phyloP scores from a whole-genome alignment of 345 rosid species.

The Lumnitzera littorea region DNA sequence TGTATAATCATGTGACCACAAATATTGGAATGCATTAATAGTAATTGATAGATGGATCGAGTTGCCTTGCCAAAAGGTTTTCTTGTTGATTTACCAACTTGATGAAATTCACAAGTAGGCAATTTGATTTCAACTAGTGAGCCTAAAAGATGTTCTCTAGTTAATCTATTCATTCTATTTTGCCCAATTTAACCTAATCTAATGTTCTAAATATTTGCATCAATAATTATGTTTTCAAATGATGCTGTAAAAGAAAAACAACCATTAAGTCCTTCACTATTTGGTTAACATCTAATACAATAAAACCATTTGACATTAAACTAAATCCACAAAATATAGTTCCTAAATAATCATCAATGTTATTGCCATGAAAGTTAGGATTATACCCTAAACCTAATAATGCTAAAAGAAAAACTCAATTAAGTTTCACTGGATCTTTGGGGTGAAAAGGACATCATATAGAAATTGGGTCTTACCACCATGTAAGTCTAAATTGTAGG shows the following conservation, averaged over 20 bases:
- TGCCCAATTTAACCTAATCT: not conserved
- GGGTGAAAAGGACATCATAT: constrained; percentile 3
- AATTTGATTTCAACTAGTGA: too few species aligned
- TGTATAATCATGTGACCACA: too few species aligned
- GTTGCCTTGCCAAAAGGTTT: too few species aligned
- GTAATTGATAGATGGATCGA: too few species aligned
- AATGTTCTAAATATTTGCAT: not conserved
- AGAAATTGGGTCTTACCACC: too few species aligned
- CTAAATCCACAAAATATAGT: not conserved
- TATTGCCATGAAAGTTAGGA: not conserved
- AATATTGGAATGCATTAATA: too few species aligned
- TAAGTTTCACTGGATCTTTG: not conserved
- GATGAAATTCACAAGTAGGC: too few species aligned
- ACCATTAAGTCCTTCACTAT: not conserved
- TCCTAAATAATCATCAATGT: not conserved
- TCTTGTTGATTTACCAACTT: too few species aligned
- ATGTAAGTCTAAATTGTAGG: too few species aligned
- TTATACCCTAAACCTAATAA: not conserved
- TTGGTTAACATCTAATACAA: not conserved
- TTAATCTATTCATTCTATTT: not conserved
- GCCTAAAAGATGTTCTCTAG: not conserved
- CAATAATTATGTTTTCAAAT: not conserved
- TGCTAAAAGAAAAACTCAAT: not conserved
- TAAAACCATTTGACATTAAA: not conserved
- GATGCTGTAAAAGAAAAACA: not conserved